Evolutionary conservation across 176 grass and related monocot genomes (phyloP), one percentile per base, ranked within the genome.

Genomic region (Urochloa ruziziensis): DNA sequence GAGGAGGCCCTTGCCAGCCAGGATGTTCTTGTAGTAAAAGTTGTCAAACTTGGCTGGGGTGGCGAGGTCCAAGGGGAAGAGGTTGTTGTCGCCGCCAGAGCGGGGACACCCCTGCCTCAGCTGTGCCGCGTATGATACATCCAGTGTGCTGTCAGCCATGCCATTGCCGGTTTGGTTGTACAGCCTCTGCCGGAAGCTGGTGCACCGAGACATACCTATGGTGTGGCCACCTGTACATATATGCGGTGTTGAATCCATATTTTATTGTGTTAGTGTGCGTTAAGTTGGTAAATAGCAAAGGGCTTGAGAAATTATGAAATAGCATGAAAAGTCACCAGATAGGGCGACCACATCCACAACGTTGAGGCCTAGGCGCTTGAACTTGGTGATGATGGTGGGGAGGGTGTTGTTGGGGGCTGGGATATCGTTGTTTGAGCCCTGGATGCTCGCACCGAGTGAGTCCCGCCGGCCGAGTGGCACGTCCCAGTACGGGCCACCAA

Each of bases 401-500:
- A 99, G 91, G 24, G 96, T 99, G 87, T 93, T 90, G 87, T 99
- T 99, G 54, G 96, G 96, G 3, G 93, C 96, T 24, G 96, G 96
- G 74, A 99, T 92, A 62, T 94, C 86, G 74, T 96, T 92, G 88
- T 99, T 99, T 21, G 96, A 99, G 42, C 93, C 93, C 35, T 92
- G 91, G 36, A 96, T 74, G 63, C 89, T 99, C 14, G 96, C 96
- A 6, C 73, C 87, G 19, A 94, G 79, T 0, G 96, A 99, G 76
- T 99, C 96, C 33, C 89, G 87, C 33, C 96, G 92, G 40, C 96
- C 96, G 12, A 99, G 93, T 28, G 93, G 89, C n/a, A 99, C 96
- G 0, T 90, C 96, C 91, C 91, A 96, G 85, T 57, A 75, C 5
- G 91, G 96, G 19, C 96, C 96, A 34, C 96, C 96, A 48, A 89